phyloP scores from a whole-genome alignment of 306 rosid species.

The Ziziphus jujuba region DNA sequence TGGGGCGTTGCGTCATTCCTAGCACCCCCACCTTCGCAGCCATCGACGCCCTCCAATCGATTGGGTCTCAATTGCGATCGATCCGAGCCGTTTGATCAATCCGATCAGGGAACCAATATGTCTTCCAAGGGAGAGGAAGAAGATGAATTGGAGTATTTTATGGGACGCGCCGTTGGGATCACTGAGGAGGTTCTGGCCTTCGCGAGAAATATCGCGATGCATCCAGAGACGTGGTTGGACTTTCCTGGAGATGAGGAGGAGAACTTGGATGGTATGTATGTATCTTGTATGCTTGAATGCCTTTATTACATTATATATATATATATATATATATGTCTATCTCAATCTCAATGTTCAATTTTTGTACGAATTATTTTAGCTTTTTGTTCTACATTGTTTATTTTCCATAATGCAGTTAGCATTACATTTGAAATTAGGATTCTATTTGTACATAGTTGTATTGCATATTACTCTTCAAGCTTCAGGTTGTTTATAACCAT shows the following conservation, averaged over 20 bases:
- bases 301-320: too few relatives aligned
- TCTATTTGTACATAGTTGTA: not conserved
- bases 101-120: slow-evolving; percentile 22
- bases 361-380: not conserved
- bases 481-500: not conserved
- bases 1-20: slow-evolving; percentile 91
- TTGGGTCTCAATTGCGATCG: slow-evolving; percentile 24
- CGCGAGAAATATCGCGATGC: slow-evolving; percentile 89
- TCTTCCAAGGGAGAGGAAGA: slow-evolving; percentile 22
- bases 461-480: not conserved
- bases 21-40: slow-evolving; percentile 59
- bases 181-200: slow-evolving; percentile 86
- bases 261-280: slow-evolving; percentile 61
- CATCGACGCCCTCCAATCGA: slow-evolving; percentile 26
- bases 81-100: slow-evolving; percentile 24
- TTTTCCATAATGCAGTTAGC: not conserved
- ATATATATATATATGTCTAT: not conserved
- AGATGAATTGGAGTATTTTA: slow-evolving; percentile 27
- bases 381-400: not conserved
- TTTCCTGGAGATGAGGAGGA: slow-evolving; percentile 93
- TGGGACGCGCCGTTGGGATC: slow-evolving; percentile 54
- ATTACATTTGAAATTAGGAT: not conserved
- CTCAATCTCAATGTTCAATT: not conserved
- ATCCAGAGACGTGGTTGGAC: slow-evolving; percentile 99
- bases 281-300: not conserved